These are phyloP conservation scores for Acacia concinna DNA, from an alignment of 331 rosid species.

Conservation along the genomic window DNA sequence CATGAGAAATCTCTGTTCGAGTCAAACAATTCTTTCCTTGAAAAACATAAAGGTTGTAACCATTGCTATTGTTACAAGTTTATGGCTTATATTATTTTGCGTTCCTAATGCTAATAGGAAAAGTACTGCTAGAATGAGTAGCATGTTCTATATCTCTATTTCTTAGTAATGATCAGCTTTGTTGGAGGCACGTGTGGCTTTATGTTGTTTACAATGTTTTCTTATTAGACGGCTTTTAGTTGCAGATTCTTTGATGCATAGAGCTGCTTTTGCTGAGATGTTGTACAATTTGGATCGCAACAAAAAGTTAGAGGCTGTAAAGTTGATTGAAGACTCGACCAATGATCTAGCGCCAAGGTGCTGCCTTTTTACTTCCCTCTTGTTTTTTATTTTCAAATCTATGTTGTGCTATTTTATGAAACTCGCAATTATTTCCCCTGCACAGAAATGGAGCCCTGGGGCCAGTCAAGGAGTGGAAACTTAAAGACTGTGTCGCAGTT, in stretches of 20 bases:
- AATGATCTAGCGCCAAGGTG: conserved; percentile 67
- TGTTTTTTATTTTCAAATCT: neutral
- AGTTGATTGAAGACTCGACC: conserved; percentile 75
- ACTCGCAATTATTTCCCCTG: conserved; percentile 21
- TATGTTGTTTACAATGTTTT: conserved; percentile 15
- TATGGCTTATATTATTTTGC: neutral
- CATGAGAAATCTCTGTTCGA: conserved; percentile 75
- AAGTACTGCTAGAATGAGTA: neutral
- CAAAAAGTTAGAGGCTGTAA: conserved; percentile 70
- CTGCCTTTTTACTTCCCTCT: conserved; percentile 12
- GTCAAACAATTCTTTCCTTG: conserved; percentile 70
- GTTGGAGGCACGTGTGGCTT: neutral
- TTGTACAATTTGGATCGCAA: conserved; percentile 63
- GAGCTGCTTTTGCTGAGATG: conserved; percentile 84
- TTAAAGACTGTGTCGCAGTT: conserved; percentile 73
- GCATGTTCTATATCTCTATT: neutral
- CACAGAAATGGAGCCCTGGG: conserved; percentile 75
- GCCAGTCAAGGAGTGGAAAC: conserved; percentile 68
- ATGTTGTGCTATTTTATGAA: conserved; percentile 8
- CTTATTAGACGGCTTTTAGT: neutral
- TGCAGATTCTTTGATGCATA: conserved; percentile 91
- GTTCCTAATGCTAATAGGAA: neutral
- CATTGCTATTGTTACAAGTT: neutral
- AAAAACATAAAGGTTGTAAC: conserved; percentile 68
- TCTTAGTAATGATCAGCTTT: neutral